These are phyloP conservation scores for Graphium sp. DNA, from an alignment of 2,329 filamentous ascomycete genomes.

Conservation along the genomic window DNA sequence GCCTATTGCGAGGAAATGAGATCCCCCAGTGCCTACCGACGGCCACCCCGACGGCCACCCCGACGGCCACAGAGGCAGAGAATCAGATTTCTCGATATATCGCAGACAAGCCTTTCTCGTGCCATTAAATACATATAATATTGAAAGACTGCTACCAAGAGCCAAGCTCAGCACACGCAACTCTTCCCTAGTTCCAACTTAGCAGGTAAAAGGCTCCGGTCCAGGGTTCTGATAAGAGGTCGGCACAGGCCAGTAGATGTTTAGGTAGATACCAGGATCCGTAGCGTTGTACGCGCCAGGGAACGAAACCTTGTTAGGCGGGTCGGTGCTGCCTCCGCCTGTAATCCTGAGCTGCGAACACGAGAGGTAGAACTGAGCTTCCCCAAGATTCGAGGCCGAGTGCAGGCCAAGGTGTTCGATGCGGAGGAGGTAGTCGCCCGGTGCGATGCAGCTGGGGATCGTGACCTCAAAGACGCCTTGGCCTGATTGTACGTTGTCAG, in stretches of 20 bases:
- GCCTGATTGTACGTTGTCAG: constrained; percentile 12
- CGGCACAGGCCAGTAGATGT: constrained; percentile 22
- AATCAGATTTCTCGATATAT: too few relatives aligned
- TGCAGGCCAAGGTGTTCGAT: constrained; percentile 31
- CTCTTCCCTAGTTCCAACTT: too few relatives aligned
- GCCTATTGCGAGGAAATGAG: too few relatives aligned
- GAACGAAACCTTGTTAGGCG: constrained; percentile 17
- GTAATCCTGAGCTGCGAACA: constrained; percentile 20
- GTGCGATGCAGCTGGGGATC: constrained; percentile 22
- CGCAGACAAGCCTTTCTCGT: too few relatives aligned
- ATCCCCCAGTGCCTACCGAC: too few relatives aligned
- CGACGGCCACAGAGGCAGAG: too few relatives aligned
- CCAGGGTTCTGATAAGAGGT: constrained; percentile 13
- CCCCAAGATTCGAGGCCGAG: constrained; percentile 18
- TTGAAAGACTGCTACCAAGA: too few relatives aligned
- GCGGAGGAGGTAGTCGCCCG: constrained; percentile 30
- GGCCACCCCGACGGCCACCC: too few relatives aligned
- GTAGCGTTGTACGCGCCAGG: constrained; percentile 19
- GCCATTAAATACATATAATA: too few relatives aligned
- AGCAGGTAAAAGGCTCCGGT: constrained; percentile 2
- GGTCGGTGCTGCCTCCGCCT: constrained; percentile 21
- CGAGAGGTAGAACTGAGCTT: constrained; percentile 27
- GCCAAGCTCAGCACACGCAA: too few relatives aligned
- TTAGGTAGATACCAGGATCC: constrained; percentile 21
- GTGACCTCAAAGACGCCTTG: constrained; percentile 17